Evolutionary conservation across 306 rosid genomes (phyloP).

Genomic region (Citrullus colocynthis): DNA sequence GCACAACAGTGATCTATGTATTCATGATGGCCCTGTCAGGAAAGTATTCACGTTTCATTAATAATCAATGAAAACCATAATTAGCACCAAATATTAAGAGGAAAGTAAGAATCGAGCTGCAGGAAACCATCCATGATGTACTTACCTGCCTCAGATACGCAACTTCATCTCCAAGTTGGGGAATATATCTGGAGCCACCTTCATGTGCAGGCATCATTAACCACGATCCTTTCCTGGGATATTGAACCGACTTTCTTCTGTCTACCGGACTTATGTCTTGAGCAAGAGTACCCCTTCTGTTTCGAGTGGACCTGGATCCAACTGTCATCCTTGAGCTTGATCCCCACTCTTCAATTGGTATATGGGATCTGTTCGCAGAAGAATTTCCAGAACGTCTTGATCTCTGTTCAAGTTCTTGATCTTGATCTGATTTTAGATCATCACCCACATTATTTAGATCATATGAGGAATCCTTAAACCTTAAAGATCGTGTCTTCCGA

Average conservation of each 20-base stretch:
- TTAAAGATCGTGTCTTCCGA: slow-evolving; percentile 32
- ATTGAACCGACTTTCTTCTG: slow-evolving; percentile 41
- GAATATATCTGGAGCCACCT: slow-evolving; percentile 87
- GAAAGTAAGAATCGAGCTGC: slow-evolving; percentile 5
- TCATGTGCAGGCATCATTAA: slow-evolving; percentile 69
- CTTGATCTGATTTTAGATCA: slow-evolving; percentile 31
- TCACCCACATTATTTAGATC: slow-evolving; percentile 25
- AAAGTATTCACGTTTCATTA: not conserved
- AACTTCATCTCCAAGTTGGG: slow-evolving; percentile 90
- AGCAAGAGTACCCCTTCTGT: slow-evolving; percentile 44
- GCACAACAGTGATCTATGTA: slow-evolving; percentile 41
- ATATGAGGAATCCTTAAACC: slow-evolving; percentile 28
- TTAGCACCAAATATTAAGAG: not conserved
- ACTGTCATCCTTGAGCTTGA: slow-evolving; percentile 59
- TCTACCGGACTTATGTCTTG: slow-evolving; percentile 46
- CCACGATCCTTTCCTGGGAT: slow-evolving; percentile 61
- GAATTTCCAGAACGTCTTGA: slow-evolving; percentile 32
- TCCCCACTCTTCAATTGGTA: slow-evolving; percentile 46
- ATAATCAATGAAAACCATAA: slow-evolving; percentile 2
- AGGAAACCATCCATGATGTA: slow-evolving; percentile 10
- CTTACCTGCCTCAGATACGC: slow-evolving; percentile 89
- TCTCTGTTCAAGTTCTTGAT: slow-evolving; percentile 27
- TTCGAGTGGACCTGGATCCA: slow-evolving; percentile 85
- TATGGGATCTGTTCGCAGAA: slow-evolving; percentile 28
- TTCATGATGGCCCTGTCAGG: slow-evolving; percentile 87